Conservation (phyloP, 352 stramenopile species). For the Pythium dissimile region DNA sequence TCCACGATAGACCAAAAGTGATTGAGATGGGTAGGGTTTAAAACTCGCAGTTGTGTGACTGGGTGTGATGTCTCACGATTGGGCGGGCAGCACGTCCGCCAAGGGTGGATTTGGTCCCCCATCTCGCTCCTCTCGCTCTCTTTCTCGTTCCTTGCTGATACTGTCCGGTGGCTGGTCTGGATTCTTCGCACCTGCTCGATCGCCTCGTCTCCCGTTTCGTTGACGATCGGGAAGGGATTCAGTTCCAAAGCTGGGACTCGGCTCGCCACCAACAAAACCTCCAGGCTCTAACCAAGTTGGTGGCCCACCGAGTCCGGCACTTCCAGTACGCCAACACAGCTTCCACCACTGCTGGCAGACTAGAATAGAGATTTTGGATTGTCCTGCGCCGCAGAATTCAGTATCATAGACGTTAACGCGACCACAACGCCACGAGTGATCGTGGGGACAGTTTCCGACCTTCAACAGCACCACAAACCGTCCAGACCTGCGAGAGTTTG, state of each 20-base stretch:
- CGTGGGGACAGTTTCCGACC: not conserved
- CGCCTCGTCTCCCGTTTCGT: conserved; percentile 12
- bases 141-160: not conserved
- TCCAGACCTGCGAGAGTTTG: conserved; percentile 9
- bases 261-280: not conserved
- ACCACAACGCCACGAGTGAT: not conserved
- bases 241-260: not conserved
- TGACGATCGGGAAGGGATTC: conserved; percentile 4
- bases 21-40: too few species aligned
- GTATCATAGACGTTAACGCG: too few species aligned
- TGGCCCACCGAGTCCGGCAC: too few species aligned
- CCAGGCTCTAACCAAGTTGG: too few species aligned
- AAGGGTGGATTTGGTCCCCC: not conserved
- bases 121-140: not conserved
- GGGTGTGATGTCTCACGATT: conserved; percentile 17
- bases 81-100: not conserved
- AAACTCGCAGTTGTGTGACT: conserved; percentile 15
- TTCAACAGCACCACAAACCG: not conserved
- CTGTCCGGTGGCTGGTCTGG: not conserved
- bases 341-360: too few species aligned
- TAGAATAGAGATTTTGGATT: too few species aligned
- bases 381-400: too few species aligned
- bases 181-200: conserved; percentile 6
- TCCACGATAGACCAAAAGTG: too few species aligned
- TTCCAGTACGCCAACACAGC: too few species aligned